phyloP scores from a whole-genome alignment of 2,329 filamentous ascomycete genomes.

The Pyrenophora teres region DNA sequence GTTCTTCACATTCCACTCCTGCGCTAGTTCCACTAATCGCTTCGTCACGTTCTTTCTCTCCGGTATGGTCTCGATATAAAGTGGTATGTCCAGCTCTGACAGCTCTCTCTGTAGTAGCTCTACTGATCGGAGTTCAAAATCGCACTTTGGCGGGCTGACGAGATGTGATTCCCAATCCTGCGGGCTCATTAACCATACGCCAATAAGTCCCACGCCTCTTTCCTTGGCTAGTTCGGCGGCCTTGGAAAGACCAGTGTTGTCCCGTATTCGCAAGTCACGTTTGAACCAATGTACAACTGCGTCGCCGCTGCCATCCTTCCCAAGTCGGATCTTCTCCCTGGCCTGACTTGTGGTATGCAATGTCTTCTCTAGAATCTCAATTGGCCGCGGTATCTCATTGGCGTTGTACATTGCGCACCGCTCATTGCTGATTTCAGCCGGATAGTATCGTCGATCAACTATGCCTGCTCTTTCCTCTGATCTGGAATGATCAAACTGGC shows the following conservation, averaged over 20 bases:
- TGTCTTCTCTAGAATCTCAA: constrained; percentile 67
- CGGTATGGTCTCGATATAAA: constrained; percentile 74
- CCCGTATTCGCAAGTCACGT: constrained; percentile 72
- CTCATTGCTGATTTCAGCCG: constrained; percentile 81
- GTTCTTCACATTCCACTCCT: constrained; percentile 74
- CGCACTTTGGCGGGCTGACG: constrained; percentile 72
- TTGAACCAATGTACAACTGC: constrained; percentile 92
- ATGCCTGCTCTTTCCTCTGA: constrained; percentile 47
- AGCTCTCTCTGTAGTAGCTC: constrained; percentile 68
- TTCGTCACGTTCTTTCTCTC: constrained; percentile 65
- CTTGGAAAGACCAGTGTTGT: constrained; percentile 73
- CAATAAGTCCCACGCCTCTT: constrained; percentile 72
- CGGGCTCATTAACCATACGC: constrained; percentile 78
- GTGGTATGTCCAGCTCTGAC: constrained; percentile 72
- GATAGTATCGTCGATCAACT: constrained; percentile 71
- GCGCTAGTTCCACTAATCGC: constrained; percentile 67
- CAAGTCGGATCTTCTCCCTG: constrained; percentile 55
- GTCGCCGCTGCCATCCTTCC: constrained; percentile 48
- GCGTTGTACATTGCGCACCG: constrained; percentile 75
- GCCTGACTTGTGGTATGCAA: constrained; percentile 63
- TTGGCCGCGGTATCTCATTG: constrained; percentile 72
- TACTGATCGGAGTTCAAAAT: constrained; percentile 79
- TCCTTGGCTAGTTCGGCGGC: constrained; percentile 70
- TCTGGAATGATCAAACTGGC: constrained; percentile 44
- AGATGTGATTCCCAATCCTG: constrained; percentile 85